Evolutionary conservation across 73 alveolate species (phyloP), one percentile per base, ranked within the genome.

Genomic region (Paramecium octaurelia): DNA sequence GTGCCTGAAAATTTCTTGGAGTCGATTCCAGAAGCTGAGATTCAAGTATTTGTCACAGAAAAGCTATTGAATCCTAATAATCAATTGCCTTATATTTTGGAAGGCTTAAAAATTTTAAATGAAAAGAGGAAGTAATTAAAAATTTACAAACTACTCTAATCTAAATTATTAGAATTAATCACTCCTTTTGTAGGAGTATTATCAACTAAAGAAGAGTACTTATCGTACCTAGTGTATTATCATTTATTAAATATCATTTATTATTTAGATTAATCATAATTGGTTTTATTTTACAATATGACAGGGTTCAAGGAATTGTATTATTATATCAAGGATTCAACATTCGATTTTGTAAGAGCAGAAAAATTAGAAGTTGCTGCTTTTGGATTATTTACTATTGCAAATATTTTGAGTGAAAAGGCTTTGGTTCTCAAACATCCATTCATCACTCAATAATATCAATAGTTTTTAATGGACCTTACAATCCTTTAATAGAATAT

Each of bases 331-430:
- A 64, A 64, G 11, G 84, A 64, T 27, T 27, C 84, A 64, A 64
- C 84, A 31, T 64, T 31, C n/a, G 84, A 64, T 64, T 64, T 64
- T 34, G 31, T 64, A 1, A 64, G 84, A 64, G 12, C 27, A 64
- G 84, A 64, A 64, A 64, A 64, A 64, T 24, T 31, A 23, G 84
- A 64, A 64, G 84, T 64, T 21, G 84, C 84, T 12, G 84, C 84
- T 18, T 64, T 64, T 64, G 84, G 84, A 27, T 34, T 64, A 24
- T 64, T 64, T 34, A 64, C 84, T 31, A 64, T 64, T 11, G 84
- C 84, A 12, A 64, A 64, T n/a, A 64, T 64, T 16, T 34, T 64
- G 11, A 64, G 84, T 64, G 84, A 64, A 64, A 64, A 27, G 27
- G 46, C 42, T 11, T 34, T 64, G 8, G 46, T 27, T 34, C 42